Conservation (phyloP, 2,329 filamentous ascomycete species). For the Botrytis byssoidea region DNA sequence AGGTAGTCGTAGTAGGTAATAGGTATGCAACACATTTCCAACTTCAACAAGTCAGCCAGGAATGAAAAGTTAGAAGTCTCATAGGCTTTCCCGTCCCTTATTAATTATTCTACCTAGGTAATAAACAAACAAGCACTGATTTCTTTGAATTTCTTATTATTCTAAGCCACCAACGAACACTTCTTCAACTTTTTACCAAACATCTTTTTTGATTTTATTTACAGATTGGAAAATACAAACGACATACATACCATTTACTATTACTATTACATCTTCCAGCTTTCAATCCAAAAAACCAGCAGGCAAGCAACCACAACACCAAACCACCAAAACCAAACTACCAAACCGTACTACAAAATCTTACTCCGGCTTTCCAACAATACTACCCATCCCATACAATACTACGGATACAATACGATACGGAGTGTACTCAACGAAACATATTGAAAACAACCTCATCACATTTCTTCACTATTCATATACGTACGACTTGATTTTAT, state of each 20-base stretch:
- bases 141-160: not conserved
- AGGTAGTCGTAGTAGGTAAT: not conserved
- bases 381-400: not conserved
- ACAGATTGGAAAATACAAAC: not conserved
- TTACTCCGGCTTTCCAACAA: not conserved
- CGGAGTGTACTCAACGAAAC: slow-evolving; percentile 11
- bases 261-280: not conserved
- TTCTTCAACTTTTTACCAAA: slow-evolving; percentile 18
- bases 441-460: not conserved
- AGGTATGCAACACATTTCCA: not conserved
- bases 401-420: not conserved
- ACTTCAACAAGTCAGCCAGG: not conserved
- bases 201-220: not conserved
- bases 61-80: not conserved
- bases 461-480: not conserved
- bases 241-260: not conserved
- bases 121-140: not conserved
- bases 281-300: not conserved
- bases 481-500: not conserved
- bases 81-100: not conserved
- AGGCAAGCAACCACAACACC: not conserved
- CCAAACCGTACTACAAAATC: not conserved
- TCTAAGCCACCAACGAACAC: slow-evolving; percentile 16
- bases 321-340: not conserved
- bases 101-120: not conserved